These are phyloP conservation scores for Biscogniauxia sp. DNA, from an alignment of 2,329 filamentous ascomycete genomes.

Conservation along the genomic window DNA sequence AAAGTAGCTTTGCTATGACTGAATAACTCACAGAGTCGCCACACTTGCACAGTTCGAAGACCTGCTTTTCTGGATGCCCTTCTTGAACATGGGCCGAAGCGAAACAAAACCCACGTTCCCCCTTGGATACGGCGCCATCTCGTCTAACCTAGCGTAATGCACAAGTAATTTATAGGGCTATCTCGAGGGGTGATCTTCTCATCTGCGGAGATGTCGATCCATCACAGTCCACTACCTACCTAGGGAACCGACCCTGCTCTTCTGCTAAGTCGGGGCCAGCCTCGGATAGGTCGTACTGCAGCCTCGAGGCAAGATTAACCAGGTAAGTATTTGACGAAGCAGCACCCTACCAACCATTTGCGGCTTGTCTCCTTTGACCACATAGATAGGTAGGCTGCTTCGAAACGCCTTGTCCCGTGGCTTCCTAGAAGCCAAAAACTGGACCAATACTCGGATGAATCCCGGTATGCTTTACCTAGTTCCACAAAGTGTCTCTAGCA, in stretches of 20 bases:
- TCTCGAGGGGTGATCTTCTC: slow-evolving; percentile 67
- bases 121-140: slow-evolving; percentile 85
- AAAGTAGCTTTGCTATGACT: slow-evolving; percentile 82
- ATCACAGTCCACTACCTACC: slow-evolving; percentile 69
- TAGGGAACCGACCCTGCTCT: slow-evolving; percentile 69
- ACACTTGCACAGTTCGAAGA: slow-evolving; percentile 79
- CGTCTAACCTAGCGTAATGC: slow-evolving; percentile 78
- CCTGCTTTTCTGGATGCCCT: slow-evolving; percentile 72
- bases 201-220: slow-evolving; percentile 68
- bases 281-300: slow-evolving; percentile 73
- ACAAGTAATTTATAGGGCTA: slow-evolving; percentile 84
- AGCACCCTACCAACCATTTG: not conserved
- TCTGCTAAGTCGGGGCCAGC: slow-evolving; percentile 68
- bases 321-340: too few relatives aligned
- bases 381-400: not conserved
- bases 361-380: not conserved
- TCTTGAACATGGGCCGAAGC: slow-evolving; percentile 79
- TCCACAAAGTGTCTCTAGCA: slow-evolving; percentile 78
- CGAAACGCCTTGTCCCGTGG: not conserved
- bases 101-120: slow-evolving; percentile 83
- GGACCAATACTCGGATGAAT: slow-evolving; percentile 81
- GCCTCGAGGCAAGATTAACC: slow-evolving; percentile 40
- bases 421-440: slow-evolving; percentile 75
- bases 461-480: slow-evolving; percentile 86
- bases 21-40: slow-evolving; percentile 75